These are phyloP conservation scores for Sungouiozyma ichnusensis DNA, from an alignment of 805 yeast species.

Conservation along the genomic window DNA sequence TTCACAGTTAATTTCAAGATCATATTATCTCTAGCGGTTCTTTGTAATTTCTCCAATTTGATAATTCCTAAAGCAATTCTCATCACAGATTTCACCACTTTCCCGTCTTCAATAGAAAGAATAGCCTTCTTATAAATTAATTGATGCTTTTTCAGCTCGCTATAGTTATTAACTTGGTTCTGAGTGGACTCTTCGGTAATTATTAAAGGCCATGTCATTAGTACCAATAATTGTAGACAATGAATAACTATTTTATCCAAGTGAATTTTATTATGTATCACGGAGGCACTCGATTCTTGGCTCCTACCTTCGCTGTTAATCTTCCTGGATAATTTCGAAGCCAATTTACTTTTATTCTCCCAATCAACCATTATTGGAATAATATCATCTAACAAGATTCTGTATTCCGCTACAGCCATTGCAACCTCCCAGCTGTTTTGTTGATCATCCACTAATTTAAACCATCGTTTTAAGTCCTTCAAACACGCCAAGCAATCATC, in stretches of 20 bases:
- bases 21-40: conserved; percentile 63
- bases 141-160: conserved; percentile 58
- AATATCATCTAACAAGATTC: conserved; percentile 62
- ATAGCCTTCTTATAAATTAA: conserved; percentile 59
- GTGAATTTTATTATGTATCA: conserved; percentile 21
- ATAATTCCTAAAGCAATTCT: conserved; percentile 58
- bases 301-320: conserved; percentile 14
- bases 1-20: conserved; percentile 61
- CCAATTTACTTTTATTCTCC: conserved; percentile 36
- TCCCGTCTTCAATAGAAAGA: conserved; percentile 47
- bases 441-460: conserved; percentile 69
- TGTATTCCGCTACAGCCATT: conserved; percentile 73
- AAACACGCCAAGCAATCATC: conserved; percentile 70
- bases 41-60: conserved; percentile 38
- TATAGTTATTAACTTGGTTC: conserved; percentile 46
- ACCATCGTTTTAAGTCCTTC: conserved; percentile 82
- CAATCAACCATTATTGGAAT: conserved; percentile 64
- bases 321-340: conserved; percentile 13
- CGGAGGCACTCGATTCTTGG: conserved; percentile 10
- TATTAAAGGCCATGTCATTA: conserved; percentile 77
- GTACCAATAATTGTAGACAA: conserved; percentile 68
- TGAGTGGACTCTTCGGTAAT: conserved; percentile 49
- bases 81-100: conserved; percentile 56
- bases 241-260: conserved; percentile 57
- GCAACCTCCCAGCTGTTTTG: conserved; percentile 71